Conservation (phyloP, 2,329 filamentous ascomycete species). For the Nectriaceae sp. region DNA sequence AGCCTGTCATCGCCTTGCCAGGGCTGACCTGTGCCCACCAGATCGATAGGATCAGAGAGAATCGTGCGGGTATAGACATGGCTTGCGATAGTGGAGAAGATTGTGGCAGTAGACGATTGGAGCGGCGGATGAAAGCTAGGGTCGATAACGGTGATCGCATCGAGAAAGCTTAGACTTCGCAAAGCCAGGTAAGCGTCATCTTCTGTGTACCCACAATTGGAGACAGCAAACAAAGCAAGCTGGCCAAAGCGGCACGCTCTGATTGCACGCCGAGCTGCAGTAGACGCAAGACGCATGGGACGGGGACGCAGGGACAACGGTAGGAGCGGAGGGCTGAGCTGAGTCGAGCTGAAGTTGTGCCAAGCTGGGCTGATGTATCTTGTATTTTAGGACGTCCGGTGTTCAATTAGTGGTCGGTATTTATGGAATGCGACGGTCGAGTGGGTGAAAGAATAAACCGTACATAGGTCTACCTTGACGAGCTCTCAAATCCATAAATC, state of each 20-base stretch:
- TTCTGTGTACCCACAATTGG: background rate
- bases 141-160: background rate
- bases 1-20: constrained; percentile 21
- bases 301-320: background rate
- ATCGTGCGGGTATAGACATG: background rate
- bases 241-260: background rate
- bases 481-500: too few relatives aligned
- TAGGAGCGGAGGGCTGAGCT: background rate
- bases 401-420: background rate
- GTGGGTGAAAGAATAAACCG: too few relatives aligned
- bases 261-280: background rate
- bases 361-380: background rate
- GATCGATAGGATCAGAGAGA: constrained; percentile 7
- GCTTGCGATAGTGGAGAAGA: background rate
- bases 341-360: background rate
- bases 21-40: constrained; percentile 21
- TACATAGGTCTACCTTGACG: too few relatives aligned
- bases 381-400: background rate
- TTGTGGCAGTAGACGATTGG: constrained; percentile 1
- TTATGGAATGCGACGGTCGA: background rate
- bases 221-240: background rate
- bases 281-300: background rate
- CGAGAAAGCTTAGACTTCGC: background rate
- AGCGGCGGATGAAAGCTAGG: background rate
- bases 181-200: background rate